Conservation (phyloP, 2,329 filamentous ascomycete genomes). For the Penicillium sp. region DNA sequence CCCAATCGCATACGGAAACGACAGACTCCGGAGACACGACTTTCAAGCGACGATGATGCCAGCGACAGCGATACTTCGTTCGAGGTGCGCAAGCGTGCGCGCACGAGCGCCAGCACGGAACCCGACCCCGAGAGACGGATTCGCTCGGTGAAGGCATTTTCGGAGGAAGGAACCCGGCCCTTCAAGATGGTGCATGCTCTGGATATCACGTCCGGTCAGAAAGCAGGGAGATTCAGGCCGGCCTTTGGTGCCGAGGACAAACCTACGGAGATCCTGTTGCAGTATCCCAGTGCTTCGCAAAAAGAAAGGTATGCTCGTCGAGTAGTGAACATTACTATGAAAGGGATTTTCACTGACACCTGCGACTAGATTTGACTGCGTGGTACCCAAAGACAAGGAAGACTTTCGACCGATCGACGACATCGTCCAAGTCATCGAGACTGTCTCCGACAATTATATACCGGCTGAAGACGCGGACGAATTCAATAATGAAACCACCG, state of each 20-base stretch:
- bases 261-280: slow-evolving; percentile 58
- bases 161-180: slow-evolving; percentile 34
- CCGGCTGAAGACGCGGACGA: slow-evolving; percentile 62
- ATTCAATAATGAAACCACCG: slow-evolving; percentile 67
- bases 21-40: slow-evolving; percentile 36
- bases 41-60: slow-evolving; percentile 42
- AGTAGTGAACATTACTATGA: not conserved
- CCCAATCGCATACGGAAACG: slow-evolving; percentile 35
- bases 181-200: slow-evolving; percentile 49
- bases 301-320: slow-evolving; percentile 57
- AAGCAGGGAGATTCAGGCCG: slow-evolving; percentile 48
- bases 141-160: slow-evolving; percentile 45
- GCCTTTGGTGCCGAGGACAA: slow-evolving; percentile 47
- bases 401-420: slow-evolving; percentile 64
- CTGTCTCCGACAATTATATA: slow-evolving; percentile 71
- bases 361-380: slow-evolving; percentile 60
- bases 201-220: slow-evolving; percentile 45
- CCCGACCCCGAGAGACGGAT: slow-evolving; percentile 44
- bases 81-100: slow-evolving; percentile 42
- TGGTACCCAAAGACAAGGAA: slow-evolving; percentile 73
- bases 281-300: slow-evolving; percentile 73
- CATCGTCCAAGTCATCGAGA: slow-evolving; percentile 64
- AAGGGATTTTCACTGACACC: not conserved
- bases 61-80: slow-evolving; percentile 41
- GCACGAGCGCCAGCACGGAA: slow-evolving; percentile 40